Percentiles rank a stretch among this genome's conserved stretches.
phyloP scores from a whole-genome alignment of 1,284 basidiomycete species.

The Psilocybe mexicana region DNA sequence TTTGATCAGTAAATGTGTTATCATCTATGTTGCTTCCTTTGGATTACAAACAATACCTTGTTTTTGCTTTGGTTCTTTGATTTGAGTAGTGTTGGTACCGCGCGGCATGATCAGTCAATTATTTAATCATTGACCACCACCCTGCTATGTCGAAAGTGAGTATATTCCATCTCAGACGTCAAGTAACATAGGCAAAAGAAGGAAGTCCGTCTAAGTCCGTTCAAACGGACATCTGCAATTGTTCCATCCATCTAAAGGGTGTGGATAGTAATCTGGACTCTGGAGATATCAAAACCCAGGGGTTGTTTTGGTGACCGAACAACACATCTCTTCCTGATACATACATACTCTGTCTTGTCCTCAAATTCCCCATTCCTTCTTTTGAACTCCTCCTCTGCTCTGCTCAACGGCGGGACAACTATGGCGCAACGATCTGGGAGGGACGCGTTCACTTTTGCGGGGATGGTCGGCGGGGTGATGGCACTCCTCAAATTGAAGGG shows the following conservation, averaged over 20 bases:
- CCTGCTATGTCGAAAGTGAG: too few relatives aligned
- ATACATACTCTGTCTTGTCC: neutral
- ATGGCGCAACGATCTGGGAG: slow-evolving; percentile 18
- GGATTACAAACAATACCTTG: neutral
- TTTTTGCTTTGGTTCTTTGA: neutral
- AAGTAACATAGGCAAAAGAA: neutral
- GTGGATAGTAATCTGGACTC: too few relatives aligned
- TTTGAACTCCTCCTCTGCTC: neutral
- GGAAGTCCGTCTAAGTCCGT: neutral
- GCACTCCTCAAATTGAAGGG: slow-evolving; percentile 50
- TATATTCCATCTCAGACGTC: too few relatives aligned
- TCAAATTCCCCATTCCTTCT: neutral
- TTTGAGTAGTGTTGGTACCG: neutral
- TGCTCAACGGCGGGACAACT: neutral
- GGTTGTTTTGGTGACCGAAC: too few relatives aligned
- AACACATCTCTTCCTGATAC: too few relatives aligned
- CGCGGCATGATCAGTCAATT: too few relatives aligned
- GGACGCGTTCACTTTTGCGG: slow-evolving; percentile 38
- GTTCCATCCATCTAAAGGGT: too few relatives aligned
- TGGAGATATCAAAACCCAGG: too few relatives aligned
- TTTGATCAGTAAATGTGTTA: too few relatives aligned
- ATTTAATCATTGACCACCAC: too few relatives aligned
- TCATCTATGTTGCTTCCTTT: neutral
- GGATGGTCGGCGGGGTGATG: slow-evolving; percentile 47
- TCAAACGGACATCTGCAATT: slow-evolving; percentile 2